Percentiles rank a stretch among this genome's conserved stretches.
Evolutionary conservation across 257 asterid species (phyloP).

Genomic region (Solanum rostratum): DNA sequence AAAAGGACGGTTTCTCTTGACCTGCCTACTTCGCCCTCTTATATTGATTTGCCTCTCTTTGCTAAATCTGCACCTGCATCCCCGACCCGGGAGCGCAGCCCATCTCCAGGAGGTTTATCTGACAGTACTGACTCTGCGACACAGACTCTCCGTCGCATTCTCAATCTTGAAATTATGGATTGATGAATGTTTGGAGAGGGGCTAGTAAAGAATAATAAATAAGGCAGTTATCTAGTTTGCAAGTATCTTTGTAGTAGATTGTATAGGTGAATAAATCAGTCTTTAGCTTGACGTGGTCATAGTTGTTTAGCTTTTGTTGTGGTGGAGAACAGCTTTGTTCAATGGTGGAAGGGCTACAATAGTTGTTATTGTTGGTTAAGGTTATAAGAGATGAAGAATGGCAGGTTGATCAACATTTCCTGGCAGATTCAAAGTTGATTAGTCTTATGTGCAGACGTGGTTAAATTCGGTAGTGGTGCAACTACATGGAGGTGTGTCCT

Average conservation of each 20-base stretch:
- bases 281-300: constrained; percentile 10
- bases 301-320: constrained; percentile 7
- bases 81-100: constrained; percentile 52
- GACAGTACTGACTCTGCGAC: constrained; percentile 66
- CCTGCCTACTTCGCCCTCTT: constrained; percentile 34
- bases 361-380: not conserved
- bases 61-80: constrained; percentile 84
- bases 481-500: not conserved
- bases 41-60: constrained; percentile 29
- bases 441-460: not conserved
- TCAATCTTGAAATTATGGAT: constrained; percentile 69
- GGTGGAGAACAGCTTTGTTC: constrained; percentile 21
- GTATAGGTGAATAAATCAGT: constrained; percentile 35
- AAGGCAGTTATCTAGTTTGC: constrained; percentile 21
- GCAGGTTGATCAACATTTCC: constrained; percentile 35
- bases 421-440: not conserved
- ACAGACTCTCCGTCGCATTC: constrained; percentile 86
- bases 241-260: constrained; percentile 17
- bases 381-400: not conserved
- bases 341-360: not conserved
- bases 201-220: constrained; percentile 22
- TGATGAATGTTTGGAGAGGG: constrained; percentile 30
- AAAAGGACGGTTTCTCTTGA: constrained; percentile 77
- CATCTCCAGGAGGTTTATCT: constrained; percentile 26
- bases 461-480: constrained; percentile 4